Conservation (phyloP, 148 eudicot species). For the Nepenthes mirabilis region DNA sequence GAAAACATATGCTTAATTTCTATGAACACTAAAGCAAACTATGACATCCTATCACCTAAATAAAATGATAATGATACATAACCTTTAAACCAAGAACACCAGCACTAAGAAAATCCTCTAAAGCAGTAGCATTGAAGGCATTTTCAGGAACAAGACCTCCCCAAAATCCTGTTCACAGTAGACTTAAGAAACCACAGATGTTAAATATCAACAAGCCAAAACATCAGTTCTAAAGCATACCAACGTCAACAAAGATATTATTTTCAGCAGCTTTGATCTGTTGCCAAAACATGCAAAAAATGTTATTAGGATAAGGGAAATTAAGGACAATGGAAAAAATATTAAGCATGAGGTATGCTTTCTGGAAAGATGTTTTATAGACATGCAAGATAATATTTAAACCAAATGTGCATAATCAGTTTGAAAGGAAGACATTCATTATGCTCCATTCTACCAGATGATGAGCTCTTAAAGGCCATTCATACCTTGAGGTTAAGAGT, state of each 20-base stretch:
- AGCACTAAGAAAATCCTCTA: constrained; percentile 65
- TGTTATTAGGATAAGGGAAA: not conserved
- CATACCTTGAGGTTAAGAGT: constrained; percentile 77
- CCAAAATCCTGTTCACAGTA: constrained; percentile 70
- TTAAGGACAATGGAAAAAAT: not conserved
- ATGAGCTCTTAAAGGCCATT: not conserved
- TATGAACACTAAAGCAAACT: no score
- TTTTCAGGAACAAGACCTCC: constrained; percentile 98
- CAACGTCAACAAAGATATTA: constrained; percentile 80
- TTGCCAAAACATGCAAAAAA: constrained; percentile 5
- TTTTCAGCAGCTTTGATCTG: constrained; percentile 72
- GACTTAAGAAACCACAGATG: not conserved
- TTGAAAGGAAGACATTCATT: no score
- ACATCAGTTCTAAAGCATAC: constrained; percentile 31
- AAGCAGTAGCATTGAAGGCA: constrained; percentile 62
- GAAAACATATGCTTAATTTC: no score
- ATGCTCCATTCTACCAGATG: no score
- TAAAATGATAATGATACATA: not conserved
- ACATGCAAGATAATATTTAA: no score
- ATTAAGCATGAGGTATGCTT: no score
- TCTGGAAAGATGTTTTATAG: no score
- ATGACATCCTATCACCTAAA: no score
- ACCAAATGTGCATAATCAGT: no score
- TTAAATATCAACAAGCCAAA: not conserved
- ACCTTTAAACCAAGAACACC: constrained; percentile 98